A percentile compares a stretch with the other conserved stretches of the same genome.
Conservation (phyloP, 225 moss, liverwort and hornwort genomes). For the Polytrichum formosum region DNA sequence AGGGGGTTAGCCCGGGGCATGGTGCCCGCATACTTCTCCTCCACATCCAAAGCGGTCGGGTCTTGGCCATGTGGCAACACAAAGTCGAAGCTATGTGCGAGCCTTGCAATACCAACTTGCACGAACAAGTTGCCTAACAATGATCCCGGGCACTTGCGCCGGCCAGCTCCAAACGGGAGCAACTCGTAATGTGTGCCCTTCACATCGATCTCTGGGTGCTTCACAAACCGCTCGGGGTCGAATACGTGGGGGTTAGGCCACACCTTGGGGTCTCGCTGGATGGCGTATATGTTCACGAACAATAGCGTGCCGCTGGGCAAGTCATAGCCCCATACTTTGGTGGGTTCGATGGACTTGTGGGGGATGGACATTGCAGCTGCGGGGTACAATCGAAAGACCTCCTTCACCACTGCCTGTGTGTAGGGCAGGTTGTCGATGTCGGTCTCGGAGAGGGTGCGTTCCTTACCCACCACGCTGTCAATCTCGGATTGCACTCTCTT, state of each 20-base stretch:
- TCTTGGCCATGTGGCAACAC: slow-evolving; percentile 14
- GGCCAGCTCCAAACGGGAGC: slow-evolving; percentile 45
- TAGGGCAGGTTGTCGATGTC: slow-evolving; percentile 30
- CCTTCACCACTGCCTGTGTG: slow-evolving; percentile 36
- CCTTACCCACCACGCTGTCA: neutral
- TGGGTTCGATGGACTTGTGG: slow-evolving; percentile 16
- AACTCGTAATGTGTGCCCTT: slow-evolving; percentile 55
- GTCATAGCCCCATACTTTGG: slow-evolving; percentile 14
- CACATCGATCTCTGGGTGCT: slow-evolving; percentile 9
- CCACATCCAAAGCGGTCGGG: slow-evolving; percentile 33
- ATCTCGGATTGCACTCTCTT: neutral
- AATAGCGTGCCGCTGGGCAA: slow-evolving; percentile 36
- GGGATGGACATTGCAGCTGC: slow-evolving; percentile 19
- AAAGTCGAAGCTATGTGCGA: slow-evolving; percentile 52
- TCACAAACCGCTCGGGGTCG: slow-evolving; percentile 28
- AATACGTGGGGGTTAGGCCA: slow-evolving; percentile 26
- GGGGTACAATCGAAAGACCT: slow-evolving; percentile 43
- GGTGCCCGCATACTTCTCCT: slow-evolving; percentile 26
- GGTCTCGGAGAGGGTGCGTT: neutral
- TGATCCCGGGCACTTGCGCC: slow-evolving; percentile 48
- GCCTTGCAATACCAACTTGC: slow-evolving; percentile 38
- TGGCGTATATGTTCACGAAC: slow-evolving; percentile 29
- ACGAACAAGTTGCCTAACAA: slow-evolving; percentile 33
- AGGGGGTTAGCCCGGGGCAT: slow-evolving; percentile 27
- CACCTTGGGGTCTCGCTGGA: slow-evolving; percentile 20